Percentiles rank a stretch among this genome's conserved stretches.
Conservation (phyloP, 495 filamentous ascomycete species). For the Hypoxylon rickii region DNA sequence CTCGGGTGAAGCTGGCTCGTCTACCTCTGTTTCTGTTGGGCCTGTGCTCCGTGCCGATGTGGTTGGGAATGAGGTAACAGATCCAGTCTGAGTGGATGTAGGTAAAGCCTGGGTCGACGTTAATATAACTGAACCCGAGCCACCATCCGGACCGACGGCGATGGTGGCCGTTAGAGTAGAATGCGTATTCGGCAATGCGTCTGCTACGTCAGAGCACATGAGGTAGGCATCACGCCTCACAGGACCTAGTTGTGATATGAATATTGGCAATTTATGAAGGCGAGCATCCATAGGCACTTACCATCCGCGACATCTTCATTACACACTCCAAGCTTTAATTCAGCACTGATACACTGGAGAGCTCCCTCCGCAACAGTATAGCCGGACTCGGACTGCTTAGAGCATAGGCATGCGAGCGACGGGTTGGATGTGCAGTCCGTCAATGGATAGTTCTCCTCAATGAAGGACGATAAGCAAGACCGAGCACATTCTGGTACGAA, state of each 20-base stretch:
- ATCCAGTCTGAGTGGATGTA: slow-evolving; percentile 16
- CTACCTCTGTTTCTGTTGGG: slow-evolving; percentile 5
- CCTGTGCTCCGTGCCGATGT: slow-evolving; percentile 9
- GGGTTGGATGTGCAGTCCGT: slow-evolving; percentile 53
- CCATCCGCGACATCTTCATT: slow-evolving; percentile 39
- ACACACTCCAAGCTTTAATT: slow-evolving; percentile 48
- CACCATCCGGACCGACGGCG: slow-evolving; percentile 20
- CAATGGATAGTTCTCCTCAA: slow-evolving; percentile 60
- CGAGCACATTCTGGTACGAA: slow-evolving; percentile 68
- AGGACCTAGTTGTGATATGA: slow-evolving; percentile 38
- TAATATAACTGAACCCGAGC: slow-evolving; percentile 26
- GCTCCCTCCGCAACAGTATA: slow-evolving; percentile 73
- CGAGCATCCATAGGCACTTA: slow-evolving; percentile 36
- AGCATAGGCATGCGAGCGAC: slow-evolving; percentile 66
- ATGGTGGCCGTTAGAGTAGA: slow-evolving; percentile 59
- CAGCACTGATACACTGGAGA: slow-evolving; percentile 63
- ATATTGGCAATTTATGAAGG: not conserved
- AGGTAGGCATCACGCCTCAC: slow-evolving; percentile 51
- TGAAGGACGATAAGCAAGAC: slow-evolving; percentile 64
- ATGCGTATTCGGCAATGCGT: slow-evolving; percentile 63
- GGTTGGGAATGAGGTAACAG: slow-evolving; percentile 20
- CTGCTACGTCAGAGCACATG: slow-evolving; percentile 61
- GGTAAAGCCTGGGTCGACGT: slow-evolving; percentile 4
- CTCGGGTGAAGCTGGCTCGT: slow-evolving; percentile 6
- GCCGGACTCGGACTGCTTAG: slow-evolving; percentile 59